Percentiles rank a stretch among this genome's conserved stretches.
Evolutionary conservation across 768 basidiomycete genomes (phyloP).

Genomic region (Lanmaoa pseudosensibilis): DNA sequence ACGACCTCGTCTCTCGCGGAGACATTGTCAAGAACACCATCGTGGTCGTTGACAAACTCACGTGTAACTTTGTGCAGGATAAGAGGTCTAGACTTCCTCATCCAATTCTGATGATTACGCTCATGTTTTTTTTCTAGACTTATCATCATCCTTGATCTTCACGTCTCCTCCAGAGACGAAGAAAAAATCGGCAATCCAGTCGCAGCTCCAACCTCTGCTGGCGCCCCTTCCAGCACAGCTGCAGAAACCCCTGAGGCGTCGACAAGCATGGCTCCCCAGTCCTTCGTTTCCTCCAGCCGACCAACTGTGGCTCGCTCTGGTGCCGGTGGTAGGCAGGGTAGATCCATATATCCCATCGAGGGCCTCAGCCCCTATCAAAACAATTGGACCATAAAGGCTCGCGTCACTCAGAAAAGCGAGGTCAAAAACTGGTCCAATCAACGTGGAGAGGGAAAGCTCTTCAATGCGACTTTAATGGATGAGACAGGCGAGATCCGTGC

Average conservation of each 20-base stretch:
- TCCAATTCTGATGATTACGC: not conserved
- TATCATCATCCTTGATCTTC: constrained; percentile 73
- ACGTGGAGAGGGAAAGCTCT: constrained; percentile 92
- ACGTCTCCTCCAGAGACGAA: constrained; percentile 48
- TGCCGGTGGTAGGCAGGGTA: constrained; percentile 21
- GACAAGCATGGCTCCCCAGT: constrained; percentile 31
- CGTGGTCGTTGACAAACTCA: constrained; percentile 69
- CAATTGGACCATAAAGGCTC: constrained; percentile 97
- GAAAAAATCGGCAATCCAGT: constrained; percentile 77
- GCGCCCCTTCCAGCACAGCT: constrained; percentile 24
- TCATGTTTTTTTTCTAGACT: constrained; percentile 48
- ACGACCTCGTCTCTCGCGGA: constrained; percentile 65
- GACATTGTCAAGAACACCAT: constrained; percentile 65
- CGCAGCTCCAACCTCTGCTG: constrained; percentile 38
- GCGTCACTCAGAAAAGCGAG: constrained; percentile 86
- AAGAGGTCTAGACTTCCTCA: constrained; percentile 54
- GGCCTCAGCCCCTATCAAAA: constrained; percentile 95
- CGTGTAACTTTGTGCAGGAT: constrained; percentile 80
- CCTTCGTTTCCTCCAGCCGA: constrained; percentile 24
- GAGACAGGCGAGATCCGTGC: constrained; percentile 90
- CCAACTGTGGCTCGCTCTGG: constrained; percentile 8
- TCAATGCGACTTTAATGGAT: constrained; percentile 92
- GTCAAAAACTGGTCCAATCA: constrained; percentile 88
- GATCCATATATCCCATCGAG: constrained; percentile 78
- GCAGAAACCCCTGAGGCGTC: constrained; percentile 28